A percentile compares a stretch with the other conserved stretches of the same genome.
Evolutionary conservation across 2,329 filamentous ascomycete genomes (phyloP).

Genomic region (Hypoxylon sp.): DNA sequence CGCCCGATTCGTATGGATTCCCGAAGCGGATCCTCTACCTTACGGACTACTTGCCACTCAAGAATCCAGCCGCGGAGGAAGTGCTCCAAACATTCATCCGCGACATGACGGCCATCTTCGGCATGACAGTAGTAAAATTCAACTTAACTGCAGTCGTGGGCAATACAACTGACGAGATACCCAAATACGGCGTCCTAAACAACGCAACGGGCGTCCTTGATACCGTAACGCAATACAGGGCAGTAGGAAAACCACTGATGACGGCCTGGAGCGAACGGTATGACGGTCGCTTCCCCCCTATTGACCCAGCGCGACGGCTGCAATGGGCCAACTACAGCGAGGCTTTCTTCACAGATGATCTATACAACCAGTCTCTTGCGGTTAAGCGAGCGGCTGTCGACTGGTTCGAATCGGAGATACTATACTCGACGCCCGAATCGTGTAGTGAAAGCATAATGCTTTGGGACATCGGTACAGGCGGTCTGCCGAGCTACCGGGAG

Average conservation of each 20-base stretch:
- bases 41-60: constrained; percentile 57
- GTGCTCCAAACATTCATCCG: constrained; percentile 56
- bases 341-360: constrained; percentile 37
- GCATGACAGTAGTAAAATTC: constrained; percentile 55
- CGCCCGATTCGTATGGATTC: constrained; percentile 53
- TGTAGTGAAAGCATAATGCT: constrained; percentile 58
- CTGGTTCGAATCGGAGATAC: constrained; percentile 56
- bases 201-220: constrained; percentile 51
- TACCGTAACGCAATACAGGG: constrained; percentile 52
- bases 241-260: constrained; percentile 53
- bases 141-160: constrained; percentile 54
- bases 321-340: constrained; percentile 51
- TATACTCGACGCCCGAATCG: constrained; percentile 54
- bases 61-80: constrained; percentile 56
- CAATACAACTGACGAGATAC: constrained; percentile 47
- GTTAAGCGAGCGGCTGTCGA: constrained; percentile 53
- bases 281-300: constrained; percentile 56
- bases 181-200: constrained; percentile 49
- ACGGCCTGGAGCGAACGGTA: constrained; percentile 52
- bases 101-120: constrained; percentile 54
- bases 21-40: constrained; percentile 58
- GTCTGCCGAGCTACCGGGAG: constrained; percentile 57
- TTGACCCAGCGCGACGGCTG: constrained; percentile 54
- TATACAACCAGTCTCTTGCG: constrained; percentile 47
- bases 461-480: constrained; percentile 59